Evolutionary conservation across 2,329 filamentous ascomycete genomes (phyloP), one percentile per base, ranked within the genome.

Genomic region (Trichoderma sp.): DNA sequence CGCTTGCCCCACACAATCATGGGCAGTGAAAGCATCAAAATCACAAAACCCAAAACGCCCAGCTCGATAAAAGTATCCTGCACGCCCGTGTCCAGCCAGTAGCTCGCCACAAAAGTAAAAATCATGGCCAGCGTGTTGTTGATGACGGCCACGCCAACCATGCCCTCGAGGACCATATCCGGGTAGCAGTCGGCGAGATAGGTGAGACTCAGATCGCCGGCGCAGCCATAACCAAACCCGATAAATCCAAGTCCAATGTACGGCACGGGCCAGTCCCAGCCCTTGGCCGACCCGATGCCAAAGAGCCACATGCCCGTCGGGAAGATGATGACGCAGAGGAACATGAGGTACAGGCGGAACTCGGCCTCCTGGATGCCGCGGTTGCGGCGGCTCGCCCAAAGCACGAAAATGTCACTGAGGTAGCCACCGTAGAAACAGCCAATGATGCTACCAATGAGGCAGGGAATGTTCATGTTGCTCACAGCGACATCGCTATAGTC

Each of bases 141-240:
- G 75, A 87, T 86, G 24, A 86, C 83, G 2, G 84, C 81, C 1
- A 87, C 85, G 6, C 85, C 85, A 1, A 87, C 85, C 85, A 87
- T 87, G 32, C 85, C 85, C 72, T 87, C 85, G 3, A 87, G 76
- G 6, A 87, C 82, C 81, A 86, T 86, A 39, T 86, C 85, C 0
- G 85, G 84, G 69, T 87, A 87, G 4, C 82, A 83, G 69, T 87
- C 85, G 72, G 85, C 84, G 5, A 87, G 77, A 69, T 87, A 87
- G 0, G 85, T 83, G 79, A 86, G 82, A 66, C 82, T 81, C 68
- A 88, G 74, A 75, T 88, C 86, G 6, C 86, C 86, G 2, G 85
- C 85, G 61, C 85, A 87, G 8, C 86, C 86, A 76, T 85, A 88
- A 2, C 86, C 86, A 66, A 88, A 88, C 5, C 86, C 86, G 32